phyloP scores from a whole-genome alignment of 2,329 filamentous ascomycete species.

The Penicillium sp. region DNA sequence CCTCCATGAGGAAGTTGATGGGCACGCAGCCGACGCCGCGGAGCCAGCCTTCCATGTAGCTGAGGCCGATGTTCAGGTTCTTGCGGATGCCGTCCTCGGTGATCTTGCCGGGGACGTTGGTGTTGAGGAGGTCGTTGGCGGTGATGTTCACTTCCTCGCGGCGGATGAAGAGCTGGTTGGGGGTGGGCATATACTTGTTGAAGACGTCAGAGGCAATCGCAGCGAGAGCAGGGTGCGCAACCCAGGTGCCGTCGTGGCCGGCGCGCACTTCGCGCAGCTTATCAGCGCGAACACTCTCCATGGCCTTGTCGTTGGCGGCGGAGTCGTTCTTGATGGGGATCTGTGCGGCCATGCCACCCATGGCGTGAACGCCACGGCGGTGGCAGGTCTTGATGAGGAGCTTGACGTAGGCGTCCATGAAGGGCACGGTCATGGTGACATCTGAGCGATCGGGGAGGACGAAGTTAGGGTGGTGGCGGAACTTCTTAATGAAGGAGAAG shows the following conservation, averaged over 20 bases:
- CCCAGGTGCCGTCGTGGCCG: slow-evolving; percentile 96
- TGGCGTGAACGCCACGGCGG: slow-evolving; percentile 93
- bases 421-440: slow-evolving; percentile 97
- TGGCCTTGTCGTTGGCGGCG: slow-evolving; percentile 87
- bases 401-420: slow-evolving; percentile 97
- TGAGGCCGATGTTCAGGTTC: slow-evolving; percentile 94
- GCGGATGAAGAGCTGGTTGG: slow-evolving; percentile 90
- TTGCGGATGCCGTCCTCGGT: slow-evolving; percentile 95
- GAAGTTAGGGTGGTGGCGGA: slow-evolving; percentile 91
- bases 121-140: slow-evolving; percentile 91
- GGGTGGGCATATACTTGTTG: slow-evolving; percentile 97
- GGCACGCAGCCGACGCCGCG: slow-evolving; percentile 93
- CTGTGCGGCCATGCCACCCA: slow-evolving; percentile 98
- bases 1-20: slow-evolving; percentile 98
- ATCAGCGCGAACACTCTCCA: slow-evolving; percentile 89
- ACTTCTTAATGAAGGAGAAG: slow-evolving; percentile 99
- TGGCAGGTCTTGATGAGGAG: slow-evolving; percentile 98
- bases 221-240: slow-evolving; percentile 91
- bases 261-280: slow-evolving; percentile 95
- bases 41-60: slow-evolving; percentile 99
- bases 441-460: slow-evolving; percentile 86
- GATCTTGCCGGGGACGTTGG: slow-evolving; percentile 90
- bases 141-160: slow-evolving; percentile 86
- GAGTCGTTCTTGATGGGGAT: slow-evolving; percentile 97
- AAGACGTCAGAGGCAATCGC: slow-evolving; percentile 87